These are phyloP conservation scores for Kodamaea hsintzibuensis DNA, from an alignment of 805 yeast genomes.

Conservation along the genomic window DNA sequence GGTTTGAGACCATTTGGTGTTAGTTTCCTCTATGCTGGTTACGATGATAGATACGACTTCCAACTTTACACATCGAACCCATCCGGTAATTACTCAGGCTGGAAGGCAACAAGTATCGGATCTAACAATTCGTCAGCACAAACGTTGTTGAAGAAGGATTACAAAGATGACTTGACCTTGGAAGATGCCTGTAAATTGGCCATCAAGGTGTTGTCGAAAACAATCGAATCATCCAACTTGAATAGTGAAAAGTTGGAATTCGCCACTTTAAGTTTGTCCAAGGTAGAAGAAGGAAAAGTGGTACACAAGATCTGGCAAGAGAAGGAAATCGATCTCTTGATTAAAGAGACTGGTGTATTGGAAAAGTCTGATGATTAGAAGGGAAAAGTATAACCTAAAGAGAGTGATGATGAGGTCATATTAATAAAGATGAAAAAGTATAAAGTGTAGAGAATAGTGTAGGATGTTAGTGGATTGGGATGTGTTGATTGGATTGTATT, in stretches of 20 bases:
- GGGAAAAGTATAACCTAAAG: too few species aligned
- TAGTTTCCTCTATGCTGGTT: constrained; percentile 93
- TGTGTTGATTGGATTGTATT: too few species aligned
- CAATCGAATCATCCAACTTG: constrained; percentile 85
- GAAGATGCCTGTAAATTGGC: constrained; percentile 85
- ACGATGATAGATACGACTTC: constrained; percentile 84
- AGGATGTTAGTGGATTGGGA: too few species aligned
- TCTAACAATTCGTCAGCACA: constrained; percentile 97
- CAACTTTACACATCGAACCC: constrained; percentile 96
- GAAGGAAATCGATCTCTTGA: constrained; percentile 68
- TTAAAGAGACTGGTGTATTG: constrained; percentile 71
- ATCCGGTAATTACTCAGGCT: constrained; percentile 95
- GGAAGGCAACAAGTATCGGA: constrained; percentile 98
- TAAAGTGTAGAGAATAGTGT: neutral
- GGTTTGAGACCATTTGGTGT: constrained; percentile 99
- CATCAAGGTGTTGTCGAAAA: constrained; percentile 86
- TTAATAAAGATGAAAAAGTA: neutral
- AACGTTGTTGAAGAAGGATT: constrained; percentile 92
- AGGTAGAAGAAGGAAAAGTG: constrained; percentile 49
- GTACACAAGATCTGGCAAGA: constrained; percentile 79
- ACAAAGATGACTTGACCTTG: constrained; percentile 73
- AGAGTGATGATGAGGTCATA: neutral
- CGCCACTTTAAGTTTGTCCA: constrained; percentile 66
- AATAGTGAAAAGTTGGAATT: constrained; percentile 91
- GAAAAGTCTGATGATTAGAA: constrained; percentile 33